phyloP scores from a whole-genome alignment of 352 stramenopile species.

The Globisporangium ultimum region DNA sequence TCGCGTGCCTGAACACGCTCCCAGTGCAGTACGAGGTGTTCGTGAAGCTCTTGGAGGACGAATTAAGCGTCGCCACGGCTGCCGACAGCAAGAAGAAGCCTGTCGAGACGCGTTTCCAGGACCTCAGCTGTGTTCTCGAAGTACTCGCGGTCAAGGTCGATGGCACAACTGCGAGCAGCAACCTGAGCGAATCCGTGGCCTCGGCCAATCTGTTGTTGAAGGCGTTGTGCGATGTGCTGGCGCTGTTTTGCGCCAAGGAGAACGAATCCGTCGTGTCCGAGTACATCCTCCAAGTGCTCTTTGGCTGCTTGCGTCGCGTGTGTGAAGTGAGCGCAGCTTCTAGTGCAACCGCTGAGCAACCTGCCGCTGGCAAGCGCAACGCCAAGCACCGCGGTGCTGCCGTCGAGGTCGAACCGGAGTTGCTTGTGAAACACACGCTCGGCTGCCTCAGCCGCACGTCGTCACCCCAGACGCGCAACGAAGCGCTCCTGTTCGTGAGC shows the following conservation, averaged over 20 bases:
- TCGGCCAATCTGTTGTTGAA: conserved; percentile 41
- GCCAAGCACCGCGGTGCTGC: conserved; percentile 9
- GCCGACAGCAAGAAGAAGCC: conserved; percentile 15
- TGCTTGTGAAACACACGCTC: conserved; percentile 80
- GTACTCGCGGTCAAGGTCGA: conserved; percentile 75
- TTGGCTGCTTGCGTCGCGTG: conserved; percentile 67
- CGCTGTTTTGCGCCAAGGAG: conserved; percentile 48
- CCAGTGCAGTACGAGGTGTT: conserved; percentile 56
- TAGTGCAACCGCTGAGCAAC: conserved; percentile 3
- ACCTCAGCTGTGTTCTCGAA: conserved; percentile 75
- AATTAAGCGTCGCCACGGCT: conserved; percentile 17
- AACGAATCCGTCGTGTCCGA: conserved; percentile 60
- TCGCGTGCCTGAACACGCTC: conserved; percentile 46
- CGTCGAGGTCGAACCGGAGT: conserved; percentile 41
- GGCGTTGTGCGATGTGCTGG: conserved; percentile 53
- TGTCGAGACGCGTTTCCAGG: conserved; percentile 26
- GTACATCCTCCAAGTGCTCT: conserved; percentile 81
- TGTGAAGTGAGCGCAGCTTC: conserved; percentile 39
- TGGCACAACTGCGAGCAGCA: conserved; percentile 12
- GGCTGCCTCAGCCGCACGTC: conserved; percentile 56
- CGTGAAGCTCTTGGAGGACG: conserved; percentile 43
- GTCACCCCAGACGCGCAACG: conserved; percentile 77
- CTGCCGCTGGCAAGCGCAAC: conserved; percentile 4
- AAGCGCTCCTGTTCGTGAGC: conserved; percentile 79
- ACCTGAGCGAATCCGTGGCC: conserved; percentile 23